Evolutionary conservation across 2,329 filamentous ascomycete species (phyloP), one percentile per base, ranked within the genome.

Genomic region (Diaporthe sp.): DNA sequence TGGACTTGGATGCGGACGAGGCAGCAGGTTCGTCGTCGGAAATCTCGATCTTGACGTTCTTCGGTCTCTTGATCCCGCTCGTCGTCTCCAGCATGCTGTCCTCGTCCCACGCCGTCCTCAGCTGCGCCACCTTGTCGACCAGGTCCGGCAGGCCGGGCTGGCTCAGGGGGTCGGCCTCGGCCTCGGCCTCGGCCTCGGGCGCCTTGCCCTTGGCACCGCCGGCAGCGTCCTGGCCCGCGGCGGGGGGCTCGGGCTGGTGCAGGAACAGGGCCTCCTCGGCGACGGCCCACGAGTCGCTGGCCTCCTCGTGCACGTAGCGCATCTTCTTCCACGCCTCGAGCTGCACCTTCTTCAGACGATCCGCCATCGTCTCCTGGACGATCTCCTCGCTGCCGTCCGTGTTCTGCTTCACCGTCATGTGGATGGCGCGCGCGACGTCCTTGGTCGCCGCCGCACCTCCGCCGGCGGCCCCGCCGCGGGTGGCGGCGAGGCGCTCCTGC

Each of bases 371-470:
- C 77, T 94, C 90, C 32, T 90, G 91, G 17, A 91, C 87, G 72
- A 91, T 86, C 25, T 89, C 86, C 19, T 89, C 86, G 69, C 93
- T 92, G 72, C 92, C 91, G 78, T 93, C 91, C 61, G 91, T 90
- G 2, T 91, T 90, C 50, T 92, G 92, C 86, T 97, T 97, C 80
- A 97, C 92, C 39, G 94, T 94, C 86, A 97, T 94, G 83, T 97
- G 93, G 79, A 97, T 94, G 22, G 94, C 93, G 76, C 94, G 92
- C 32, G 94, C 92, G 76, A 92, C 91, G 47, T 76, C 73, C 73
- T 78, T 68, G 25, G 63, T 55, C 0, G 70, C 77, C 71, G 82
- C 78, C 69, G 81, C 7, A 77, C 80, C 69, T 3, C 82, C 83
- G 6, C 78, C 76, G 7, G 82, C 77, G 82, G 85, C 77, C 80